Conservation (phyloP, 2,329 filamentous ascomycete genomes). For the Cladophialophora immunda region DNA sequence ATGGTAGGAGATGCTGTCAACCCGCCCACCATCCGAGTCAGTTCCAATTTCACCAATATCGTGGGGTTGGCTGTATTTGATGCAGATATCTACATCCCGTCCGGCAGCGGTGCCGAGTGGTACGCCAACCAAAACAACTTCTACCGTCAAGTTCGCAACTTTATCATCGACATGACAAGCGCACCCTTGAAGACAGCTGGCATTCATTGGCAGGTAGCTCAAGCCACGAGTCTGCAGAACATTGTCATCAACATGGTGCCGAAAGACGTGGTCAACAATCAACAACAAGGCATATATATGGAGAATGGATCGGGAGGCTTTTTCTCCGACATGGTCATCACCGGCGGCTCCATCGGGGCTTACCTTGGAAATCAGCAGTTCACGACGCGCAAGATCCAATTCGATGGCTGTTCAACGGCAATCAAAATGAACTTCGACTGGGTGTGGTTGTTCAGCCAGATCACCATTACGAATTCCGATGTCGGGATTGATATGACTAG, state of each 20-base stretch:
- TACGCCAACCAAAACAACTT: slow-evolving; percentile 77
- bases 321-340: slow-evolving; percentile 67
- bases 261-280: slow-evolving; percentile 54
- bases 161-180: slow-evolving; percentile 74
- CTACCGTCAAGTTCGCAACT: slow-evolving; percentile 78
- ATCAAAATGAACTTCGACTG: slow-evolving; percentile 67
- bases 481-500: slow-evolving; percentile 61
- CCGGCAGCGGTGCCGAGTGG: slow-evolving; percentile 68
- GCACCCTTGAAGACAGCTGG: slow-evolving; percentile 64
- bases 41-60: slow-evolving; percentile 60
- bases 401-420: slow-evolving; percentile 58
- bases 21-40: slow-evolving; percentile 71
- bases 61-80: slow-evolving; percentile 83
- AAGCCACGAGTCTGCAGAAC: slow-evolving; percentile 76
- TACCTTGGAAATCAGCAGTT: slow-evolving; percentile 72
- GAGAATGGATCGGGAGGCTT: slow-evolving; percentile 73
- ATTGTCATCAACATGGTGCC: slow-evolving; percentile 74
- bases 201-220: slow-evolving; percentile 80
- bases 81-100: slow-evolving; percentile 73
- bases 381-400: slow-evolving; percentile 63
- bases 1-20: slow-evolving; percentile 72
- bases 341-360: slow-evolving; percentile 67
- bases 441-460: slow-evolving; percentile 67
- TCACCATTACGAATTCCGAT: slow-evolving; percentile 62
- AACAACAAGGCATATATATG: slow-evolving; percentile 68